These are phyloP conservation scores for Eutrema yunnanense DNA, from an alignment of 345 rosid genomes.

Conservation along the genomic window DNA sequence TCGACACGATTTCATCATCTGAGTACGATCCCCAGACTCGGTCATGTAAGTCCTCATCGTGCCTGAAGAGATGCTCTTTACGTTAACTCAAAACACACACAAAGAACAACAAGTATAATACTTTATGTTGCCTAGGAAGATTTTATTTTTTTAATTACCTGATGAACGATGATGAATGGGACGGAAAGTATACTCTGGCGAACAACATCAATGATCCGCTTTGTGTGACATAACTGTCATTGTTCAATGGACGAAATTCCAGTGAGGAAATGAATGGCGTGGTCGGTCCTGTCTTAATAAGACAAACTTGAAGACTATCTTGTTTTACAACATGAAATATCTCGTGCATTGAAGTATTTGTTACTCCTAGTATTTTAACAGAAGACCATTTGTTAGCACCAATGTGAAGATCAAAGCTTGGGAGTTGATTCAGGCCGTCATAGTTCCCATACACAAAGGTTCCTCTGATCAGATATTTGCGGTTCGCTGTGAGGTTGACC, in stretches of 20 bases:
- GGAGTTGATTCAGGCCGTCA: slow-evolving; percentile 19
- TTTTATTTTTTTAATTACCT: slow-evolving; percentile 4
- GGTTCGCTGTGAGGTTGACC: slow-evolving; percentile 5
- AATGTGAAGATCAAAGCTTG: slow-evolving; percentile 37
- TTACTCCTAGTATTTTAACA: slow-evolving; percentile 5
- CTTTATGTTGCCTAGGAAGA: no score
- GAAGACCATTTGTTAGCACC: slow-evolving; percentile 41
- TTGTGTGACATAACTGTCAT: neutral
- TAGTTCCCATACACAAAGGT: slow-evolving; percentile 41
- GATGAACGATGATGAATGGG: neutral
- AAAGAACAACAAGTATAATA: neutral
- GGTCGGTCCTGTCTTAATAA: slow-evolving; percentile 36
- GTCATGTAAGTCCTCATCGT: slow-evolving; percentile 32
- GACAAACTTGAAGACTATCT: slow-evolving; percentile 37
- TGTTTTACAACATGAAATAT: slow-evolving; percentile 30
- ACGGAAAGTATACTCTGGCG: neutral
- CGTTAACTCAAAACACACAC: slow-evolving; percentile 17
- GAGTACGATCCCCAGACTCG: slow-evolving; percentile 21
- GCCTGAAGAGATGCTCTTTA: slow-evolving; percentile 20
- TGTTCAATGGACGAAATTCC: slow-evolving; percentile 37
- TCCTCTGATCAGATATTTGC: slow-evolving; percentile 35
- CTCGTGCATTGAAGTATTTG: neutral
- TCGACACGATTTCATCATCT: neutral
- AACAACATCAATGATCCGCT: slow-evolving; percentile 21
- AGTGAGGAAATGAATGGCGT: slow-evolving; percentile 45